Evolutionary conservation across 768 basidiomycete species (phyloP), one percentile per base, ranked within the genome.

Genomic region (Saitozyma podzolica): DNA sequence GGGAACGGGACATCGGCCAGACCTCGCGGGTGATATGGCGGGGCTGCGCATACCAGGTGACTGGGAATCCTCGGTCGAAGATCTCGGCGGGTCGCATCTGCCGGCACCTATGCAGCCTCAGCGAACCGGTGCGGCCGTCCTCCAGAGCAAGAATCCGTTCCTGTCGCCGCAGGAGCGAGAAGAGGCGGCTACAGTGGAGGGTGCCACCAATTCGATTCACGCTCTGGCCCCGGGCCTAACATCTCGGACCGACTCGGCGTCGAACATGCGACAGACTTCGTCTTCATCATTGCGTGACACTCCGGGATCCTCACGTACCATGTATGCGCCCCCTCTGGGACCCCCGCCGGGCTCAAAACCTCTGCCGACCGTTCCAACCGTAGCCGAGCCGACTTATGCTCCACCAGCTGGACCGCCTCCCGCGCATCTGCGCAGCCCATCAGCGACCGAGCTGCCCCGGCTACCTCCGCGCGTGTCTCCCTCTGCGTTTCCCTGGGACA

Each of bases 111-210:
- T 29, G 29, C 29, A 29, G 29, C 29, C 29, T 29, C 29, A 29
- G 29, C 29, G 29, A 2, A 29, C 29, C 2, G 29, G 29, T 5
- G 29, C 29, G 29, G 29, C 29, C 29, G 29, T 29, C 29, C 29
- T 76, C 16, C 66, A 72, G 53, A 74, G 72, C 56, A 72, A 74
- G n/a, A 76, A 76, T 40, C 75, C 75, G 0, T 76, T 76, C 65
- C 50, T 76, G 37, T 74, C 72, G 2, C 51, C 66, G n/a, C 29
- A 20, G 2, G 75, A 76, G 40, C 54, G 63, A 39, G 65, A 64
- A 50, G 56, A 64, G 50, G 20, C 62, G 10, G 19, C 13, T 43
- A 11, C 51, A 1, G 29, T 29, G 29, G 29, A 29, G 29, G 29
- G 29, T 5, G 29, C 29, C 29, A 29, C 29, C 29, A 29, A 29